Evolutionary conservation across 2,329 filamentous ascomycete species (phyloP).

Genomic region (Fusarium sororula): DNA sequence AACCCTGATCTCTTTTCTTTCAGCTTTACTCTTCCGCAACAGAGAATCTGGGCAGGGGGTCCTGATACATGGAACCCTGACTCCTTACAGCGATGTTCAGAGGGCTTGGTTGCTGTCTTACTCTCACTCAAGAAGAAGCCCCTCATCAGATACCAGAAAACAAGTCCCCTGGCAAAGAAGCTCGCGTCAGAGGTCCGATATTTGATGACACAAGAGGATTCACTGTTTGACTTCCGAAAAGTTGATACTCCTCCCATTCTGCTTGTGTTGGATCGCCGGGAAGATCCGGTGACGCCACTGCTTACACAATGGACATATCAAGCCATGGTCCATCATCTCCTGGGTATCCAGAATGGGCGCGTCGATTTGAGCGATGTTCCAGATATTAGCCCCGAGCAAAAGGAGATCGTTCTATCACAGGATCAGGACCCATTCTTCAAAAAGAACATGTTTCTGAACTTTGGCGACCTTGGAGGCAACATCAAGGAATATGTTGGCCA

Average conservation of each 20-base stretch:
- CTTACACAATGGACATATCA: slow-evolving; percentile 99
- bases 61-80: slow-evolving; percentile 93
- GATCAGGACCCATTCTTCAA: slow-evolving; percentile 99
- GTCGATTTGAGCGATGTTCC: slow-evolving; percentile 87
- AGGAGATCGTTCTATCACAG: slow-evolving; percentile 93
- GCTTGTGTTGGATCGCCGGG: slow-evolving; percentile 87
- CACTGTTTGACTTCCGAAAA: slow-evolving; percentile 94
- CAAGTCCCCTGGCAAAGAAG: slow-evolving; percentile 89
- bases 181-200: slow-evolving; percentile 92
- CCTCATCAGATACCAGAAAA: slow-evolving; percentile 91
- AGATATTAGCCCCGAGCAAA: slow-evolving; percentile 85
- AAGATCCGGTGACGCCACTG: slow-evolving; percentile 93
- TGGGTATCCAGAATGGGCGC: slow-evolving; percentile 94
- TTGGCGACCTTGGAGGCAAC: slow-evolving; percentile 92
- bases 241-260: slow-evolving; percentile 95
- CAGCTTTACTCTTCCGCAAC: slow-evolving; percentile 74
- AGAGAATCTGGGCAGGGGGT: slow-evolving; percentile 81
- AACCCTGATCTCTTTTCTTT: slow-evolving; percentile 94
- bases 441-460: slow-evolving; percentile 99
- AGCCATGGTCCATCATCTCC: slow-evolving; percentile 98
- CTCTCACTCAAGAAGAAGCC: slow-evolving; percentile 96
- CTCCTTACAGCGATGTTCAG: slow-evolving; percentile 83
- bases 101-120: slow-evolving; percentile 85
- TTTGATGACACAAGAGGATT: slow-evolving; percentile 92
- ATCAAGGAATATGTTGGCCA: slow-evolving; percentile 99